Evolutionary conservation across 179 eudicot genomes (phyloP).

Genomic region (Spergularia azorica): DNA sequence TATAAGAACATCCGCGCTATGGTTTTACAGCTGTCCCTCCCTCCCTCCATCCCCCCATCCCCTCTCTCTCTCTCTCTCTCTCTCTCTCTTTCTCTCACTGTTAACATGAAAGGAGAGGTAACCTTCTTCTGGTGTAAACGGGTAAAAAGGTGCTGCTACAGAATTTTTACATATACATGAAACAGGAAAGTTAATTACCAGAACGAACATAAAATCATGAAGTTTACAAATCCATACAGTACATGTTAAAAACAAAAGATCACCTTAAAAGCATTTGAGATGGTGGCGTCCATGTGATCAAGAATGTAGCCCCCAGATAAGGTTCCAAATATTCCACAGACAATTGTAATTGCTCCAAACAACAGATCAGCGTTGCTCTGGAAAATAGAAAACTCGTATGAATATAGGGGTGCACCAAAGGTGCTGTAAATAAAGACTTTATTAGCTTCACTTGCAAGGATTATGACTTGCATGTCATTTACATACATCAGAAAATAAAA

Average conservation of each 20-base stretch:
- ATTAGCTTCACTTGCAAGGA: conserved; percentile 10
- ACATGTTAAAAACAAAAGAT: not conserved
- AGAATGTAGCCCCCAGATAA: conserved; percentile 73
- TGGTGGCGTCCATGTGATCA: conserved; percentile 66
- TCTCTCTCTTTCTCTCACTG: too few relatives aligned
- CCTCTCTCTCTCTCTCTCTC: too few relatives aligned
- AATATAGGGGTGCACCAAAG: not conserved
- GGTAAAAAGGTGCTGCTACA: not conserved
- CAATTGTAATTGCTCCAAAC: conserved; percentile 74
- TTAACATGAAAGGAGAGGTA: not conserved
- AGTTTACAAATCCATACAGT: not conserved
- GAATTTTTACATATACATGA: not conserved
- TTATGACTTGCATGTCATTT: not conserved
- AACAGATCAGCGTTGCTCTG: conserved; percentile 73
- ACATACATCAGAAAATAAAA: too few relatives aligned
- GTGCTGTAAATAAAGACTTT: not conserved
- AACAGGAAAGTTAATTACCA: too few relatives aligned
- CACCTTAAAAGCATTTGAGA: conserved; percentile 90
- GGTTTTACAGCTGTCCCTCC: too few relatives aligned
- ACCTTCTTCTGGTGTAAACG: not conserved
- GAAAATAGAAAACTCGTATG: conserved; percentile 10
- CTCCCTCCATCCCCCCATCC: too few relatives aligned
- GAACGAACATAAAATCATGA: too few relatives aligned
- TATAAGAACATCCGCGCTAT: too few relatives aligned
- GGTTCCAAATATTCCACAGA: conserved; percentile 80